These are phyloP conservation scores for Paraconiothyrium brasiliense DNA, from an alignment of 2,329 filamentous ascomycete species.

Conservation along the genomic window DNA sequence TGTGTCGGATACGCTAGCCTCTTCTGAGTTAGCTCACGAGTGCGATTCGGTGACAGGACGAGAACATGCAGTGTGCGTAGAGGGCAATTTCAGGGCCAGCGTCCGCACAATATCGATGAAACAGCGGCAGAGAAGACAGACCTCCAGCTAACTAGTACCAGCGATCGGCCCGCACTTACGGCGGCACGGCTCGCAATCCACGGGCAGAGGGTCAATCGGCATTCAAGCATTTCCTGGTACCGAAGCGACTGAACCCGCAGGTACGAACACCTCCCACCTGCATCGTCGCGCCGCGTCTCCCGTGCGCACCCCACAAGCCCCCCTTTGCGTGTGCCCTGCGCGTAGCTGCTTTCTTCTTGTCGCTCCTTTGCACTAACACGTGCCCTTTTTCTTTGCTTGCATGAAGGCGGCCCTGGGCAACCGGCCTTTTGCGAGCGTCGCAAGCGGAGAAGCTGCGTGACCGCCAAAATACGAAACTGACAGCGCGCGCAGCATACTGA, in stretches of 20 bases:
- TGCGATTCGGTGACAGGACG: neutral
- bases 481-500: slow-evolving; percentile 44
- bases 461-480: slow-evolving; percentile 23
- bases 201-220: slow-evolving; percentile 16
- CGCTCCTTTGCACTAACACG: slow-evolving; percentile 53
- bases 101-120: neutral
- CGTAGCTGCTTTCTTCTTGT: slow-evolving; percentile 45
- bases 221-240: slow-evolving; percentile 19
- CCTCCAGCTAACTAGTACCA: neutral
- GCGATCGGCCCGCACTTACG: slow-evolving; percentile 8
- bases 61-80: neutral
- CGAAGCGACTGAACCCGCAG: slow-evolving; percentile 23
- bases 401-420: slow-evolving; percentile 45
- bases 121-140: neutral
- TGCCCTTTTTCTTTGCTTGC: slow-evolving; percentile 43
- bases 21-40: no score
- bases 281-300: slow-evolving; percentile 19
- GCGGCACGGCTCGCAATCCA: slow-evolving; percentile 13
- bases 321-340: slow-evolving; percentile 35
- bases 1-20: no score
- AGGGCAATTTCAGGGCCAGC: neutral
- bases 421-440: slow-evolving; percentile 38
- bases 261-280: slow-evolving; percentile 22
- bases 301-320: slow-evolving; percentile 20
- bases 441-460: slow-evolving; percentile 23